Evolutionary conservation across 1,139 yeast species (phyloP).

Genomic region (Taphrina communis): DNA sequence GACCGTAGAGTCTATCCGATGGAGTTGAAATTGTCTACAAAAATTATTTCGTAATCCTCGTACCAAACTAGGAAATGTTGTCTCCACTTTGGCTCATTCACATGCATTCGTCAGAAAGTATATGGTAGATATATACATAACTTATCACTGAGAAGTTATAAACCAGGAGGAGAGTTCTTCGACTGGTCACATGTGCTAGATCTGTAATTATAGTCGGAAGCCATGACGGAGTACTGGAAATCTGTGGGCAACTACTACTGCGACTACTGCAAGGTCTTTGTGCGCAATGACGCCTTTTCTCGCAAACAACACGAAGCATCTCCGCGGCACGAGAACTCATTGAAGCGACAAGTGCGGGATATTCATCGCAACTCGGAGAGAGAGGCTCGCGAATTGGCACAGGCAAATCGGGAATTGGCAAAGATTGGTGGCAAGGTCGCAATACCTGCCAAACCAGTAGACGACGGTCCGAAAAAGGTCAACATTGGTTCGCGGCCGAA

Average conservation of each 20-base stretch:
- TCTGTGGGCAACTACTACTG: conserved; percentile 40
- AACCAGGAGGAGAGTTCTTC: no score
- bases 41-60: conserved; percentile 15
- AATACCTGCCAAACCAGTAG: background rate
- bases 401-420: conserved; percentile 37
- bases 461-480: conserved; percentile 9
- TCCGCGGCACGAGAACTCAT: conserved; percentile 38
- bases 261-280: conserved; percentile 39
- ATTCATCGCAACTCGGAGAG: conserved; percentile 30
- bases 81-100: conserved; percentile 3
- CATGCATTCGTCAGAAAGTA: background rate
- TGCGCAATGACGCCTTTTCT: conserved; percentile 41
- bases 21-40: background rate
- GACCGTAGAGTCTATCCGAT: no score
- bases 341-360: conserved; percentile 37
- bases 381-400: conserved; percentile 27
- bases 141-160: no score
- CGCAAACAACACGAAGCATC: conserved; percentile 41
- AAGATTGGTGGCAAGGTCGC: conserved; percentile 36
- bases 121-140: no score
- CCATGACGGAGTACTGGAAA: conserved; percentile 40
- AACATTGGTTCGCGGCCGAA: conserved; percentile 20
- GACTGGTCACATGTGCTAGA: no score
- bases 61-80: background rate
- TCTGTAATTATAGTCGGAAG: background rate